Conservation (phyloP, 495 filamentous ascomycete species). For the Podospora sp. region DNA sequence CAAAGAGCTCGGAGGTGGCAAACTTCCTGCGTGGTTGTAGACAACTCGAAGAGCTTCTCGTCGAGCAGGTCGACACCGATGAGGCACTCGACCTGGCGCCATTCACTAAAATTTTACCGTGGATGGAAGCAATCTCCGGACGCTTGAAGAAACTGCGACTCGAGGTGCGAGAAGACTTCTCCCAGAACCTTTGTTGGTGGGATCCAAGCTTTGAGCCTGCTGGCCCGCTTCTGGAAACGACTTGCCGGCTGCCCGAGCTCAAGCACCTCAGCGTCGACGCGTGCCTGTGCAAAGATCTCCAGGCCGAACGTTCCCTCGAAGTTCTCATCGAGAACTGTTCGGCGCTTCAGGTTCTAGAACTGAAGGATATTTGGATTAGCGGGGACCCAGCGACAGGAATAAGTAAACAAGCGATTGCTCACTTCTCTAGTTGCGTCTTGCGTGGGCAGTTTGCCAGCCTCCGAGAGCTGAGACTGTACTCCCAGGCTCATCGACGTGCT, state of each 20-base stretch:
- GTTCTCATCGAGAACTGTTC: background rate
- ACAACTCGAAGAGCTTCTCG: background rate
- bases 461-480: background rate
- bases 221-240: background rate
- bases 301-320: background rate
- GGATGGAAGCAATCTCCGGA: background rate
- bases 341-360: background rate
- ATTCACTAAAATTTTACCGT: background rate
- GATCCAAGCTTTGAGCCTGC: no score
- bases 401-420: background rate
- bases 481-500: background rate
- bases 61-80: background rate
- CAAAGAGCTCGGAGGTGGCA: no score
- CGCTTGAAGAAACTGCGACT: background rate
- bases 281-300: background rate
- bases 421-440: background rate
- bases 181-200: no score
- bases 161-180: background rate
- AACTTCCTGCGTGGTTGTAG: no score
- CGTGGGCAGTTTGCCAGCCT: background rate
- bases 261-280: background rate
- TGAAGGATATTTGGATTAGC: background rate
- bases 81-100: background rate
- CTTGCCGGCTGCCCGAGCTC: background rate
- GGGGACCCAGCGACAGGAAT: no score